These are phyloP conservation scores for Hanseniaspora valbyensis DNA, from an alignment of 805 yeast species.

Conservation along the genomic window DNA sequence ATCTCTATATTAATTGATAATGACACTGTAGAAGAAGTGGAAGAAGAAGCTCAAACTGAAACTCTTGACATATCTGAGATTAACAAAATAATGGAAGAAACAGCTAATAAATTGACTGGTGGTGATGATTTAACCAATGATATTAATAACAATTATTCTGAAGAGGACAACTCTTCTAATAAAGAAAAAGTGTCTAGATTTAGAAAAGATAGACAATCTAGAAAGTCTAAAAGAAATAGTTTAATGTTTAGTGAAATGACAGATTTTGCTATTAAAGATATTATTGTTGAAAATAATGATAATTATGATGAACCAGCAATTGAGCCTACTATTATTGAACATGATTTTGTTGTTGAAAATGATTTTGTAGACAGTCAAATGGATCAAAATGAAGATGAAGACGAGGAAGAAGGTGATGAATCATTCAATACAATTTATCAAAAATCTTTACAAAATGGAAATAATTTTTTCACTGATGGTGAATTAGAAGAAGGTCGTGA, in stretches of 20 bases:
- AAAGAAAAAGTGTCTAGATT: conserved; percentile 26
- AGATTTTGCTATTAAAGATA: background rate
- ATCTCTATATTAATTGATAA: background rate
- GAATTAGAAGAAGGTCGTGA: conserved; percentile 1
- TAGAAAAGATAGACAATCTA: conserved; percentile 21
- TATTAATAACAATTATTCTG: conserved; percentile 20
- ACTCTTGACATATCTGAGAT: conserved; percentile 2
- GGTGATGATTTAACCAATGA: conserved; percentile 27
- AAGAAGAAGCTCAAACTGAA: conserved; percentile 1
- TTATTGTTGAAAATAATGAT: background rate
- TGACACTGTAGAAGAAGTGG: background rate
- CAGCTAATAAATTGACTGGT: conserved; percentile 23
- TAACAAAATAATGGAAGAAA: conserved; percentile 3
- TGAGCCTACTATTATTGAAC: background rate
- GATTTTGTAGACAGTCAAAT: conserved; percentile 13
- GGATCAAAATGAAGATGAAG: background rate
- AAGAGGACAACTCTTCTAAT: conserved; percentile 11
- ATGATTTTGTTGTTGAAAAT: conserved; percentile 2
- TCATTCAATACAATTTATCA: conserved; percentile 4
- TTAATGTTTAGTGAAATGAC: background rate
- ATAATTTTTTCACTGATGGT: background rate
- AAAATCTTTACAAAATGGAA: background rate
- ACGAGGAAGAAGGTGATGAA: conserved; percentile 7
- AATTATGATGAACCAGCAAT: no score
- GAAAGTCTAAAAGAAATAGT: conserved; percentile 12